phyloP scores from a whole-genome alignment of 345 rosid species.

The Citrus sp. region DNA sequence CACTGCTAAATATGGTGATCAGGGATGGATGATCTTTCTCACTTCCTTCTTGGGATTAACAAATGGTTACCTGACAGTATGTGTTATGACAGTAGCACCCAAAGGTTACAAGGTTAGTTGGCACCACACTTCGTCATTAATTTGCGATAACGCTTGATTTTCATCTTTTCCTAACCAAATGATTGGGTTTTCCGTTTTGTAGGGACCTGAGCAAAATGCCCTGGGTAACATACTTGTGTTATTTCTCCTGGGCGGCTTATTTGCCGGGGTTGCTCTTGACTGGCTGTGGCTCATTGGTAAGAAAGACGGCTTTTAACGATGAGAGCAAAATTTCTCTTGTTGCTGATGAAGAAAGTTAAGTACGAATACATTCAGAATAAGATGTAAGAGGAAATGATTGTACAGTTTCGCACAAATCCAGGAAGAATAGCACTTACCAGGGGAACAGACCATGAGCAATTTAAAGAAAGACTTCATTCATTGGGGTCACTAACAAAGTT shows the following conservation, averaged over 20 bases:
- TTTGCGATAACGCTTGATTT: not conserved
- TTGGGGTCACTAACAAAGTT: not conserved
- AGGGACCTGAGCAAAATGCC: constrained; percentile 96
- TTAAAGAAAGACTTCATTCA: not conserved
- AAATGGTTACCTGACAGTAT: constrained; percentile 80
- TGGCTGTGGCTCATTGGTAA: constrained; percentile 88
- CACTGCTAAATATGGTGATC: constrained; percentile 78
- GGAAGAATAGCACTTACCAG: no score
- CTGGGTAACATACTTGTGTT: constrained; percentile 78
- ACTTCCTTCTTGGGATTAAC: constrained; percentile 65
- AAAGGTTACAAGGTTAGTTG: constrained; percentile 77
- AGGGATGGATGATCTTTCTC: constrained; percentile 91
- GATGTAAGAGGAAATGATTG: not conserved
- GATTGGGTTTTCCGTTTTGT: constrained; percentile 13
- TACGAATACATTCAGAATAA: not conserved
- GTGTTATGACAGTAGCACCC: constrained; percentile 78
- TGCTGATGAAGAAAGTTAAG: not conserved
- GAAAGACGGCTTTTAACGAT: constrained; percentile 33
- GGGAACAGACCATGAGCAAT: not conserved
- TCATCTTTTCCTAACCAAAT: not conserved
- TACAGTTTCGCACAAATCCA: no score
- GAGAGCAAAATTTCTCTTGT: not conserved
- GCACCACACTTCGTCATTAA: not conserved
- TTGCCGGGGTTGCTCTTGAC: constrained; percentile 66
- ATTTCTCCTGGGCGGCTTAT: constrained; percentile 59